These are phyloP conservation scores for Arachnomyces sp. DNA, from an alignment of 2,329 filamentous ascomycete species.

Conservation along the genomic window DNA sequence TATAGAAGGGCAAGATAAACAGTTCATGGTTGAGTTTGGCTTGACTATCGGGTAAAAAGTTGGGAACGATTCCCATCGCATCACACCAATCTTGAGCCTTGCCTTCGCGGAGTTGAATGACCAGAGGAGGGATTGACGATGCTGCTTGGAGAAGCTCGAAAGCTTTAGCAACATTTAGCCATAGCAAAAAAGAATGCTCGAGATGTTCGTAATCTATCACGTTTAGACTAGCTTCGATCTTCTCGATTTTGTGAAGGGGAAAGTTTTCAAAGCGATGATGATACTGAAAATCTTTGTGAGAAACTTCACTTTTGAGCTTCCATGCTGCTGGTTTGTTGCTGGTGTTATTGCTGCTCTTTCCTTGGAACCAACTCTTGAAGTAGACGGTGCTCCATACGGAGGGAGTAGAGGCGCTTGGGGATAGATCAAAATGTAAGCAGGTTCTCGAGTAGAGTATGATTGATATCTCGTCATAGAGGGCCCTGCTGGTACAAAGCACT, in stretches of 20 bases:
- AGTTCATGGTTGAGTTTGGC: not conserved
- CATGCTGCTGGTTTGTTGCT: not conserved
- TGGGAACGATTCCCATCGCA: not conserved
- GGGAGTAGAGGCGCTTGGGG: not conserved
- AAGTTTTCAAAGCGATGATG: constrained; percentile 8
- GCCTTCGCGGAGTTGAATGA: constrained; percentile 1
- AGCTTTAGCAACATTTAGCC: constrained; percentile 4
- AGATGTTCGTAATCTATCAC: constrained; percentile 2
- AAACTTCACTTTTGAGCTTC: not conserved
- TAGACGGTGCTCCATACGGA: not conserved
- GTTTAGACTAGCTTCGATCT: constrained; percentile 2
- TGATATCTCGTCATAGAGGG: constrained; percentile 7
- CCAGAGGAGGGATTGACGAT: not conserved
- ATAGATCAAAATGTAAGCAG: constrained; percentile 6
- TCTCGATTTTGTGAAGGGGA: constrained; percentile 6
- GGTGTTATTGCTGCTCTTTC: not conserved
- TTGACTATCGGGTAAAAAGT: not conserved
- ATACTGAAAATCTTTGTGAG: not conserved
- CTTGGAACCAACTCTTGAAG: not conserved
- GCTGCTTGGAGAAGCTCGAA: constrained; percentile 1
- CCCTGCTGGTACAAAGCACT: constrained; percentile 1
- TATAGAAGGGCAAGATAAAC: constrained; percentile 1
- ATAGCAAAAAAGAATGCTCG: constrained; percentile 1
- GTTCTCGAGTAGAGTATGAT: constrained; percentile 3
- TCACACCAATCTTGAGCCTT: not conserved